phyloP scores from a whole-genome alignment of 116 monocot species.

The Papilionanthe hybrid region DNA sequence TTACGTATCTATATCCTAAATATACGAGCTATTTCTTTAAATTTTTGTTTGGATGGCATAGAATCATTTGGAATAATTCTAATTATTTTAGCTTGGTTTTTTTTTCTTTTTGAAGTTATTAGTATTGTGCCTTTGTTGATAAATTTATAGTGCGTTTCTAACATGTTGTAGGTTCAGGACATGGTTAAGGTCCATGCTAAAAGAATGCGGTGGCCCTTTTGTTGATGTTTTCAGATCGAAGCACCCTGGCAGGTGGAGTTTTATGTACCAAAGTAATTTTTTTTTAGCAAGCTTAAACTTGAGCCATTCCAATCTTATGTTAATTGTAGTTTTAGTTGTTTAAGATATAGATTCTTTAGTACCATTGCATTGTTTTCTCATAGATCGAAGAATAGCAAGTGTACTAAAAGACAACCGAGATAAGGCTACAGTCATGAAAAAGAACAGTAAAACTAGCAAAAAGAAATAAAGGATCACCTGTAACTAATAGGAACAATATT shows the following conservation, averaged over 20 bases:
- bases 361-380: background rate
- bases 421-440: background rate
- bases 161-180: conserved; percentile 61
- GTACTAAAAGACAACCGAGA: background rate
- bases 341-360: background rate
- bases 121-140: background rate
- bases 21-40: too few species aligned
- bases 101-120: background rate
- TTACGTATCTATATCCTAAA: too few species aligned
- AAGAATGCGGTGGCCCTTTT: conserved; percentile 65
- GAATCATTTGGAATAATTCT: background rate
- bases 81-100: background rate
- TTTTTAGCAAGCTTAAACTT: background rate
- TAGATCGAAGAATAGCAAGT: background rate
- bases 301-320: background rate
- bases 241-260: conserved; percentile 65
- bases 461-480: background rate
- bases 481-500: background rate
- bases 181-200: conserved; percentile 81
- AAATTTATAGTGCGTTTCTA: background rate
- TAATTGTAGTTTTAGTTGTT: background rate
- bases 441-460: background rate
- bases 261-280: background rate
- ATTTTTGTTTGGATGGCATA: too few species aligned
- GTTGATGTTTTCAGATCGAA: conserved; percentile 84